A percentile compares a stretch with the other conserved stretches of the same genome.
Evolutionary conservation across 768 basidiomycete genomes (phyloP).

Genomic region (Podaxis sp.): DNA sequence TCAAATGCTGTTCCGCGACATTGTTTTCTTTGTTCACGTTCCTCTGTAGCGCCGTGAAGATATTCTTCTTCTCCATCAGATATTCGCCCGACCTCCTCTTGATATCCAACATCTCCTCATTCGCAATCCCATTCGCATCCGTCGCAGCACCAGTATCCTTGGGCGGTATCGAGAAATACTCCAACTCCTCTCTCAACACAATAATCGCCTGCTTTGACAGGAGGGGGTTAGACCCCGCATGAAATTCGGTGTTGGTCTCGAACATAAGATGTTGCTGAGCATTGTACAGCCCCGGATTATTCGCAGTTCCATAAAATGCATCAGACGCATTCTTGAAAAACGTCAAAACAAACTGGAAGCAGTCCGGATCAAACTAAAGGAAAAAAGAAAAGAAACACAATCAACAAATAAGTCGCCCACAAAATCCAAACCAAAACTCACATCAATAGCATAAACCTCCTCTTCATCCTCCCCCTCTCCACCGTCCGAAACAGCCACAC

Average conservation of each 20-base stretch:
- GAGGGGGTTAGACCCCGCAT: slow-evolving; percentile 79
- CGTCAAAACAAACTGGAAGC: slow-evolving; percentile 88
- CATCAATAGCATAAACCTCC: slow-evolving; percentile 95
- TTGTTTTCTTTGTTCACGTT: slow-evolving; percentile 99
- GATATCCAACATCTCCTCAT: slow-evolving; percentile 70
- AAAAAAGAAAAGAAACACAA: slow-evolving; percentile 14
- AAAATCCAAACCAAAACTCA: slow-evolving; percentile 43
- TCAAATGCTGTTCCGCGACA: slow-evolving; percentile 96
- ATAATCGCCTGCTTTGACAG: slow-evolving; percentile 97
- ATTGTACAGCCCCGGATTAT: slow-evolving; percentile 66
- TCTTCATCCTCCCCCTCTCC: slow-evolving; percentile 73
- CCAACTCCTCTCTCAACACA: slow-evolving; percentile 95
- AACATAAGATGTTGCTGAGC: slow-evolving; percentile 74
- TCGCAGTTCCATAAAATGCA: slow-evolving; percentile 85
- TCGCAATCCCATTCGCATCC: slow-evolving; percentile 79
- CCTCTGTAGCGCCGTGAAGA: slow-evolving; percentile 96
- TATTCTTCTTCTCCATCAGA: slow-evolving; percentile 85
- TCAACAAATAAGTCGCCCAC: slow-evolving; percentile 9
- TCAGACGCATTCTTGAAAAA: slow-evolving; percentile 92
- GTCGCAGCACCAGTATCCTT: slow-evolving; percentile 59
- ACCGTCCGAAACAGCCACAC: slow-evolving; percentile 68
- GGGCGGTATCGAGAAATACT: slow-evolving; percentile 96
- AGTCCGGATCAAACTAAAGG: slow-evolving; percentile 91
- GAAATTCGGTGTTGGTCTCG: slow-evolving; percentile 65
- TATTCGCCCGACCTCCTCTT: slow-evolving; percentile 87